A percentile compares a stretch with the other conserved stretches of the same genome.
Evolutionary conservation across 2,329 filamentous ascomycete genomes (phyloP).

Genomic region (Cadophora malorum): DNA sequence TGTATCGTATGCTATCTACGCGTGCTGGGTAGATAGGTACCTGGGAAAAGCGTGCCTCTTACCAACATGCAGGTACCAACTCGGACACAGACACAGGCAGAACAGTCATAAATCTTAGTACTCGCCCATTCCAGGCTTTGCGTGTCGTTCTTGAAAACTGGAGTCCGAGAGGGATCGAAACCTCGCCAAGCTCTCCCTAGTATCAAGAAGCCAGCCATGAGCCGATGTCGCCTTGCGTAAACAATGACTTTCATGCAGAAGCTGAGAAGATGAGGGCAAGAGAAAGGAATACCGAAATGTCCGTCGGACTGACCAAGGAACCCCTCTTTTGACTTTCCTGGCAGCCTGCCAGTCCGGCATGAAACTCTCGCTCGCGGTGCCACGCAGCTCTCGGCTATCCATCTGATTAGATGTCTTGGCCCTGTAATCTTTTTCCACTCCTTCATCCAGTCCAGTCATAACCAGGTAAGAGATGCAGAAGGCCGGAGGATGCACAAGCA

Average conservation of each 20-base stretch:
- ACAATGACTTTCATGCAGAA: neutral
- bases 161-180: neutral
- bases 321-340: neutral
- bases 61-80: neutral
- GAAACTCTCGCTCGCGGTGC: neutral
- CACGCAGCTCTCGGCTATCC: neutral
- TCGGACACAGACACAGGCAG: neutral
- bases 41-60: neutral
- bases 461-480: neutral
- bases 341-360: neutral
- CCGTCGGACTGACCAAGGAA: neutral
- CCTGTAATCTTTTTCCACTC: neutral
- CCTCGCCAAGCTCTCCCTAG: neutral
- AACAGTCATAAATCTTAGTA: neutral
- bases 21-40: constrained; percentile 7
- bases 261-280: neutral
- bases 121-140: neutral
- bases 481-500: neutral
- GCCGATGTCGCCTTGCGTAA: neutral
- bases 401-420: constrained; percentile 21
- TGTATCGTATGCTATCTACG: constrained; percentile 19
- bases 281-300: neutral
- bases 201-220: neutral
- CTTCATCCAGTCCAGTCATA: neutral
- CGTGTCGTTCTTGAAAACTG: neutral